Evolutionary conservation across 495 filamentous ascomycete species (phyloP).

Genomic region (Bryoglossum gracile): DNA sequence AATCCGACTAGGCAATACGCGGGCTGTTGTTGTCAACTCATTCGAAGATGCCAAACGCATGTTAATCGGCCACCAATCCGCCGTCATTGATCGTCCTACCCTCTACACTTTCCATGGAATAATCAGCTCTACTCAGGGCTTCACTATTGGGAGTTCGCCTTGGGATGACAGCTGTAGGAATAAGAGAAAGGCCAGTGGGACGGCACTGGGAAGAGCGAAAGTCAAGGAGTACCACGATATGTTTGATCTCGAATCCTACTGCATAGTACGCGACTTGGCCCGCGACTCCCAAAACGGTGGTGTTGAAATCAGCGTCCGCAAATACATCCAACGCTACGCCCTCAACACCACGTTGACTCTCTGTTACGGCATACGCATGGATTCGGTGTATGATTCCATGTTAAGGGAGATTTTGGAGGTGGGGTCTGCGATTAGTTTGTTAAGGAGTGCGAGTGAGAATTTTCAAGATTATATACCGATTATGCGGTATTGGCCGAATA

Average conservation of each 20-base stretch:
- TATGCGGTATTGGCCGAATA: constrained; percentile 50
- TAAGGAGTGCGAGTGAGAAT: constrained; percentile 55
- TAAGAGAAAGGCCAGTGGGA: constrained; percentile 54
- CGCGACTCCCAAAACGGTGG: constrained; percentile 44
- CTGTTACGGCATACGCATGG: constrained; percentile 56
- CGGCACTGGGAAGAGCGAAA: constrained; percentile 52
- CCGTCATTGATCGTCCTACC: constrained; percentile 40
- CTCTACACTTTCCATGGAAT: constrained; percentile 44
- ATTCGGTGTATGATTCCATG: constrained; percentile 45
- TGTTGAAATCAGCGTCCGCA: constrained; percentile 47
- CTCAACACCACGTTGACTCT: constrained; percentile 53
- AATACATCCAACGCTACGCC: constrained; percentile 52
- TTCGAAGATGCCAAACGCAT: constrained; percentile 40
- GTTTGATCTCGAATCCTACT: constrained; percentile 52
- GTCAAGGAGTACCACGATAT: constrained; percentile 54
- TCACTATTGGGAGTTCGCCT: constrained; percentile 57
- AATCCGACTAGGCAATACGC: constrained; percentile 46
- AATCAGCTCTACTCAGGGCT: constrained; percentile 45
- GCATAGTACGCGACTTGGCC: constrained; percentile 51
- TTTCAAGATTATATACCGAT: constrained; percentile 58
- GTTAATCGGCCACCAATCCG: constrained; percentile 40
- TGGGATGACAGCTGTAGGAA: constrained; percentile 55
- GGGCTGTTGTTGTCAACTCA: constrained; percentile 42
- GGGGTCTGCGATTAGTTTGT: constrained; percentile 50
- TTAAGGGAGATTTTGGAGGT: constrained; percentile 58